These are phyloP conservation scores for Lineolata rhizophorae DNA, from an alignment of 495 filamentous ascomycete species.

Conservation along the genomic window DNA sequence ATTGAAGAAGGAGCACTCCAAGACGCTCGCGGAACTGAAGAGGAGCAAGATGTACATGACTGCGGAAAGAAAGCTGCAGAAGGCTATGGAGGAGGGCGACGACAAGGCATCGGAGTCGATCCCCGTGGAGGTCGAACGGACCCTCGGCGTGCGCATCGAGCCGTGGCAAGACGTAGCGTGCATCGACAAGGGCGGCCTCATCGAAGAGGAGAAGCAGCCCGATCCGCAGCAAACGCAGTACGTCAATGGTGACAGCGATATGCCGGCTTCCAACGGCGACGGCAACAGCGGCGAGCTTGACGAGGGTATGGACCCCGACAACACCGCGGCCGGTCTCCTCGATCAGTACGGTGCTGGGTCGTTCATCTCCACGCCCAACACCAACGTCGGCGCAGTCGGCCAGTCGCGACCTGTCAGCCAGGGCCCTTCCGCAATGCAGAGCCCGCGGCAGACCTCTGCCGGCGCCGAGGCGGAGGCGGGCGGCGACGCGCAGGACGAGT, in stretches of 20 bases:
- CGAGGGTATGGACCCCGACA: slow-evolving; percentile 2
- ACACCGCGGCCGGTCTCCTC: slow-evolving; percentile 11
- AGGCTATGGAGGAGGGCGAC: slow-evolving; percentile 2
- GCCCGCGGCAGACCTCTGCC: no score
- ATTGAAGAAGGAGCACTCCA: slow-evolving; percentile 57
- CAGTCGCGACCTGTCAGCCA: slow-evolving; percentile 2
- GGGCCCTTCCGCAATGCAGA: background rate
- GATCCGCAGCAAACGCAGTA: slow-evolving; percentile 3
- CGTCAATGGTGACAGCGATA: slow-evolving; percentile 5
- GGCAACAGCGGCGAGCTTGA: background rate
- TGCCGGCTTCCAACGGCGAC: background rate
- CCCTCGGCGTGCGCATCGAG: slow-evolving; percentile 12
- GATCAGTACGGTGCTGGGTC: slow-evolving; percentile 11
- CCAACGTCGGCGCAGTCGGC: background rate
- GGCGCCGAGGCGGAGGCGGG: no score
- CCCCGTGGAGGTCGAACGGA: slow-evolving; percentile 7
- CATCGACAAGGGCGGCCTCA: slow-evolving; percentile 18
- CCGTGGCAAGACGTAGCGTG: slow-evolving; percentile 13
- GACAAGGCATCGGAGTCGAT: background rate
- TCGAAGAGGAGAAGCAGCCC: slow-evolving; percentile 11
- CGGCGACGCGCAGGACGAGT: background rate
- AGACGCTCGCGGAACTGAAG: slow-evolving; percentile 49
- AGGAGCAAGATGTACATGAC: slow-evolving; percentile 24
- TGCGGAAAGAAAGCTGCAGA: slow-evolving; percentile 16
- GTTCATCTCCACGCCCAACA: slow-evolving; percentile 7